Evolutionary conservation across 2,329 filamentous ascomycete genomes (phyloP), one percentile per base, ranked within the genome.

Genomic region (Pseudophaeomoniella oleicola): DNA sequence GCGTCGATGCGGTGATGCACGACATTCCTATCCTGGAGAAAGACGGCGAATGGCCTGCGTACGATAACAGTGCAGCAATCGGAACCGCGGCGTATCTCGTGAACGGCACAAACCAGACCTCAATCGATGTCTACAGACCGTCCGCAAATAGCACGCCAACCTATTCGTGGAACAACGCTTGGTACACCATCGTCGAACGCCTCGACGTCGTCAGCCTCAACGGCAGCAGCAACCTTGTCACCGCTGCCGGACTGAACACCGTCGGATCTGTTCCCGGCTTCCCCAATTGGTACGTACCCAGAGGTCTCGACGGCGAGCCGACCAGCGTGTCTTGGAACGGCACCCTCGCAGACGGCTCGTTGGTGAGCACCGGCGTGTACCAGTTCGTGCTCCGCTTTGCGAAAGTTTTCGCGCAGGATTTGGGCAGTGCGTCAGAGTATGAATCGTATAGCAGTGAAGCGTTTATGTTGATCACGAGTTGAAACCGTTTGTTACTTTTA

Each of bases 1-100:
- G 54, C 9, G 46, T 52, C n/a, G 51, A 46, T 12, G 40, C 42
- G 13, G 37, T 37, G 10, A 43, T 47, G 40, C 40, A 41, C 22
- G 41, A 44, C 22, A 37, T 43, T n/a, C 42, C 43, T 10, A 38
- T 43, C 32, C 36, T 46, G 1, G 37, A 48, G 22, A 36, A 30
- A 33, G 36, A 34, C 42, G 22, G 22, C 22, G 22, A n/a, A 27
- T 27, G 22, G 22, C 22, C 22, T 6, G 22, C 22, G n/a, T 27
- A 27, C 22, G n/a, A 27, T n/a, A n/a, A 27, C 22, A 27, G 22
- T n/a, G 9, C n/a, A 6, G 22, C 22, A 9, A n/a, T 27, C 22
- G n/a, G 22, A 6, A 27, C 22, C 9, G 6, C n/a, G 22, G n/a
- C 22, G 6, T 27, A 27, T n/a, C n/a, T 9, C n/a, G n/a, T n/a